Evolutionary conservation across 352 stramenopile genomes (phyloP).

Genomic region (Phytopythium litorale): DNA sequence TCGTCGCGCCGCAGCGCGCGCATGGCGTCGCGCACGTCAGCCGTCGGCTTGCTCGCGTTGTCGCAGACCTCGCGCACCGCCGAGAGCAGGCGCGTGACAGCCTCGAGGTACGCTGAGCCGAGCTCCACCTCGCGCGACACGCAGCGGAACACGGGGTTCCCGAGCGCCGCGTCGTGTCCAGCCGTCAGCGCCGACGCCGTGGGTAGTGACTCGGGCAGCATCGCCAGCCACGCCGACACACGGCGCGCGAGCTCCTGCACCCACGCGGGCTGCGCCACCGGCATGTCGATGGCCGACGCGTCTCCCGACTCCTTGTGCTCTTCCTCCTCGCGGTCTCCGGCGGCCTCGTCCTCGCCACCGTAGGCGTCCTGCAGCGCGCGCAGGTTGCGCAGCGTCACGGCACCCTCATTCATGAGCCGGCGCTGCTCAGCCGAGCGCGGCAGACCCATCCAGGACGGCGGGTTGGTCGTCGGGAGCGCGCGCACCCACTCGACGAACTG

Average conservation of each 20-base stretch:
- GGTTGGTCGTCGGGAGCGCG: slow-evolving; percentile 84
- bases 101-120: slow-evolving; percentile 56
- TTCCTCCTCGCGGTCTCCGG: slow-evolving; percentile 24
- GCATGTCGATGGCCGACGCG: slow-evolving; percentile 15
- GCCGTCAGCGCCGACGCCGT: slow-evolving; percentile 11
- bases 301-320: slow-evolving; percentile 59
- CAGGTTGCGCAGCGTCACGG: slow-evolving; percentile 74
- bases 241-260: slow-evolving; percentile 76
- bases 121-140: slow-evolving; percentile 87
- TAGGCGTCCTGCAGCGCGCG: slow-evolving; percentile 83
- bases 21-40: slow-evolving; percentile 83
- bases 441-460: slow-evolving; percentile 91
- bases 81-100: slow-evolving; percentile 63
- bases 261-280: slow-evolving; percentile 59
- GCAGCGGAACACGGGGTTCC: slow-evolving; percentile 90
- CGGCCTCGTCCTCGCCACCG: slow-evolving; percentile 31
- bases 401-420: slow-evolving; percentile 79
- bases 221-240: slow-evolving; percentile 51
- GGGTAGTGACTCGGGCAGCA: slow-evolving; percentile 52
- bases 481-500: slow-evolving; percentile 92
- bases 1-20: slow-evolving; percentile 66
- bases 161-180: slow-evolving; percentile 52
- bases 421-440: slow-evolving; percentile 90
- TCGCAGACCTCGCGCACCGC: slow-evolving; percentile 72
- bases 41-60: slow-evolving; percentile 86